Conservation (phyloP, 2,329 filamentous ascomycete species). For the Phoma herbarum region DNA sequence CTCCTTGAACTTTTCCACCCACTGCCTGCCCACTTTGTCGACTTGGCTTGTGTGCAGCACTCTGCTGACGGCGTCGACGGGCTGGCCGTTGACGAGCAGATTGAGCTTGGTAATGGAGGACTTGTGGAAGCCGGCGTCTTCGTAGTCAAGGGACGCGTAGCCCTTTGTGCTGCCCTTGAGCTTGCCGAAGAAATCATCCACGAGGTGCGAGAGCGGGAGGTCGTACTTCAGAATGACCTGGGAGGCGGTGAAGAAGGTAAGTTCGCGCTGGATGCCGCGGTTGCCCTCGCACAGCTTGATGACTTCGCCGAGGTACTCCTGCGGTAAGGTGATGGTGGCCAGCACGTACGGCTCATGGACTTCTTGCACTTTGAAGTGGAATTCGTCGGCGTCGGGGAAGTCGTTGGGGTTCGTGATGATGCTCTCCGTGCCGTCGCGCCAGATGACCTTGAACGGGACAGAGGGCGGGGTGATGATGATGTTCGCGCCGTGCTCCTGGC, state of each 20-base stretch:
- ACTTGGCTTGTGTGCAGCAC: slow-evolving; percentile 85
- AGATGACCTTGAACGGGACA: slow-evolving; percentile 88
- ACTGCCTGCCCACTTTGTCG: slow-evolving; percentile 80
- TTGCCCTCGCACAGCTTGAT: slow-evolving; percentile 95
- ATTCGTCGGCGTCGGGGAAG: slow-evolving; percentile 78
- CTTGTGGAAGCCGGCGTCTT: slow-evolving; percentile 87
- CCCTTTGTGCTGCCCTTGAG: slow-evolving; percentile 93
- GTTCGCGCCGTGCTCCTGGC: slow-evolving; percentile 91
- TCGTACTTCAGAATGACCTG: slow-evolving; percentile 97
- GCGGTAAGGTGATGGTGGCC: slow-evolving; percentile 87
- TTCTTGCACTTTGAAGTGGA: slow-evolving; percentile 64
- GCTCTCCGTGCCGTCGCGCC: slow-evolving; percentile 77
- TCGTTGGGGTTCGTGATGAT: slow-evolving; percentile 86
- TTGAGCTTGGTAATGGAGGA: slow-evolving; percentile 88
- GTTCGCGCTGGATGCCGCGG: slow-evolving; percentile 83
- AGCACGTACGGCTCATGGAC: slow-evolving; percentile 79
- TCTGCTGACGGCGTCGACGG: slow-evolving; percentile 93
- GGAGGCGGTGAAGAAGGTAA: slow-evolving; percentile 89
- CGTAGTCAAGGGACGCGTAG: slow-evolving; percentile 95
- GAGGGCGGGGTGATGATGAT: slow-evolving; percentile 98
- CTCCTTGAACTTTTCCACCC: slow-evolving; percentile 96
- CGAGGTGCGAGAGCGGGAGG: slow-evolving; percentile 85
- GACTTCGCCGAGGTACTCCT: slow-evolving; percentile 91
- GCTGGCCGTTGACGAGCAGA: slow-evolving; percentile 88
- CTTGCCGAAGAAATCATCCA: slow-evolving; percentile 97